Percentiles rank a stretch among this genome's conserved stretches.
phyloP scores from a whole-genome alignment of 768 basidiomycete species.

The Tubosaeta brunneosetosa region DNA sequence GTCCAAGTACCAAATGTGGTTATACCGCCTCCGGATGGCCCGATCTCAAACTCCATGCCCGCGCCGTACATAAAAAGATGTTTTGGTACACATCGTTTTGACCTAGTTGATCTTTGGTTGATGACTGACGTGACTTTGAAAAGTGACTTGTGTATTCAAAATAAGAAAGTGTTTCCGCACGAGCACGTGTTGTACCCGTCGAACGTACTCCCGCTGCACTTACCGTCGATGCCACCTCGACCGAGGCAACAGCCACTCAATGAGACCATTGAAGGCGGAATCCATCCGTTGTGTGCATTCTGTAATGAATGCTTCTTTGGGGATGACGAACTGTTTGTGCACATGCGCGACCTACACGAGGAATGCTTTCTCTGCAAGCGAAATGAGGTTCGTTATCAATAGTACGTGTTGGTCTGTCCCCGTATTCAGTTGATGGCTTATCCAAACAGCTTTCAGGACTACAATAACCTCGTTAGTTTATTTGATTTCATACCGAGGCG shows the following conservation, averaged over 20 bases:
- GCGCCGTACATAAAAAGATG: conserved; percentile 66
- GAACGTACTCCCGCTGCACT: conserved; percentile 59
- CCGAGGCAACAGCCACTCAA: conserved; percentile 38
- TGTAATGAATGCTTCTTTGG: conserved; percentile 88
- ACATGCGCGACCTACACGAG: conserved; percentile 92
- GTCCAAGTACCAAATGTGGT: conserved; percentile 78
- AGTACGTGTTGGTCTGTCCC: conserved; percentile 41
- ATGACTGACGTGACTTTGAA: neutral
- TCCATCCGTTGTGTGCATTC: conserved; percentile 81
- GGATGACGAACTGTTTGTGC: conserved; percentile 86
- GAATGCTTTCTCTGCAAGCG: conserved; percentile 95
- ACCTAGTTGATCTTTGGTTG: neutral
- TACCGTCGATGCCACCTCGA: conserved; percentile 62
- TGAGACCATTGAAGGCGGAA: conserved; percentile 63
- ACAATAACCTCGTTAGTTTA: conserved; percentile 60
- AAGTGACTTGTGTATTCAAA: conserved; percentile 82
- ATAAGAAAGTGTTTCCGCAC: conserved; percentile 93
- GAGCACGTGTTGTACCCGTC: conserved; percentile 84
- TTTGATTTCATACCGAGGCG: neutral
- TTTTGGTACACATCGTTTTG: conserved; percentile 56
- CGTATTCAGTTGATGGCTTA: neutral
- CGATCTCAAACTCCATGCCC: conserved; percentile 81
- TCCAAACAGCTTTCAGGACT: conserved; percentile 64
- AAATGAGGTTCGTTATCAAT: conserved; percentile 73
- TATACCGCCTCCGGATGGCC: conserved; percentile 86